Conservation (phyloP, 2,329 filamentous ascomycete genomes). For the Periconia macrospinosa region DNA sequence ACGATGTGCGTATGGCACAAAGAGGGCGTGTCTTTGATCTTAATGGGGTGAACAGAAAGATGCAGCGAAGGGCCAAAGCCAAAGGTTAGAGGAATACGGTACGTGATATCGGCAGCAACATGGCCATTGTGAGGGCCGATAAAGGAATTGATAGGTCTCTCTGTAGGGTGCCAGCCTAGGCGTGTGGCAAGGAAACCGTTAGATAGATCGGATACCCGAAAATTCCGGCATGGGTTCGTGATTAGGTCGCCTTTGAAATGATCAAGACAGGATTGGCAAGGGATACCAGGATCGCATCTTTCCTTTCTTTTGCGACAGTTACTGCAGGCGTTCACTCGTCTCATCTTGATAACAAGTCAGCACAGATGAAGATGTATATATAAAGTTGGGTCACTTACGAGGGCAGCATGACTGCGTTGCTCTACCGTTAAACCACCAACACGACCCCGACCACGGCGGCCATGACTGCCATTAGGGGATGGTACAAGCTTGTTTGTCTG, state of each 20-base stretch:
- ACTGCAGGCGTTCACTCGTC: slow-evolving; percentile 36
- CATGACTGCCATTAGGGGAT: slow-evolving; percentile 25
- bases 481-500: slow-evolving; percentile 35
- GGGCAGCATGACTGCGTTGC: slow-evolving; percentile 37
- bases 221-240: slow-evolving; percentile 40
- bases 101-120: slow-evolving; percentile 18
- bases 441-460: slow-evolving; percentile 33
- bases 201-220: slow-evolving; percentile 30
- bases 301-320: slow-evolving; percentile 42
- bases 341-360: slow-evolving; percentile 21
- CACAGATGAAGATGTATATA: neutral
- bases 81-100: slow-evolving; percentile 35
- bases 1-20: slow-evolving; percentile 39
- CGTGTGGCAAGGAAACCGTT: slow-evolving; percentile 33
- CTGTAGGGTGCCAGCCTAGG: slow-evolving; percentile 40
- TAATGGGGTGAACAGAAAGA: slow-evolving; percentile 28
- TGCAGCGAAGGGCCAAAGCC: slow-evolving; percentile 36
- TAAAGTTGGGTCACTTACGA: slow-evolving; percentile 3
- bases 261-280: slow-evolving; percentile 43
- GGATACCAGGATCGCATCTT: slow-evolving; percentile 44
- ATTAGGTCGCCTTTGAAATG: slow-evolving; percentile 42
- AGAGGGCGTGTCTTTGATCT: slow-evolving; percentile 17
- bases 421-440: slow-evolving; percentile 35
- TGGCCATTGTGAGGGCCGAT: slow-evolving; percentile 19
- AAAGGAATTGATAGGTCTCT: slow-evolving; percentile 29